These are phyloP conservation scores for Avena sativa DNA, from an alignment of 176 grass and related monocot species.

Conservation along the genomic window DNA sequence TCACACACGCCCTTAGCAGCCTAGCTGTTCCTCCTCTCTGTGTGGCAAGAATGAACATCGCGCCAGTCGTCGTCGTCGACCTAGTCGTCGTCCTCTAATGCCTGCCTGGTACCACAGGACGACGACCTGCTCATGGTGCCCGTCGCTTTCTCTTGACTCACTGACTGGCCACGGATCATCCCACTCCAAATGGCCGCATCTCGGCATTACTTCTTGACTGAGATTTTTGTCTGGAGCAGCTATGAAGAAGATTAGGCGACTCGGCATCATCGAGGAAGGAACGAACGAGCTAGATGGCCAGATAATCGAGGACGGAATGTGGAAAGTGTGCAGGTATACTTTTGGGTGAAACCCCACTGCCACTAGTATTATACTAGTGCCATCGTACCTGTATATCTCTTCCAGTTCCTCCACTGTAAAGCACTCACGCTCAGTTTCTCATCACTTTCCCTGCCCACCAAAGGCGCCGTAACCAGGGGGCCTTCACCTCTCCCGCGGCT, in stretches of 20 bases:
- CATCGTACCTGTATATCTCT: background rate
- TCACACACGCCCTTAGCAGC: background rate
- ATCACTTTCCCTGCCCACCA: conserved; percentile 25
- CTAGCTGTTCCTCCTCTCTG: background rate
- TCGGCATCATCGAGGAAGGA: background rate
- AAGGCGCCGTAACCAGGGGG: background rate
- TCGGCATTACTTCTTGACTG: background rate
- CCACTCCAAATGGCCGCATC: background rate
- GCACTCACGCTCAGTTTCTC: conserved; percentile 4
- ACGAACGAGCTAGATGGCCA: background rate
- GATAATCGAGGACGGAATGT: background rate
- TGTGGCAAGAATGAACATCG: background rate
- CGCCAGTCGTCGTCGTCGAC: background rate
- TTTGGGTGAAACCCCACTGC: background rate
- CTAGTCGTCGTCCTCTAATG: background rate
- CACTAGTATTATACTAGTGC: background rate
- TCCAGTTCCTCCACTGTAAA: background rate
- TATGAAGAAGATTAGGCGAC: background rate
- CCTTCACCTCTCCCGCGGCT: background rate
- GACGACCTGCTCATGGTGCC: background rate
- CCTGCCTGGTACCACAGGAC: background rate
- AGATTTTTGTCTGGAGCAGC: background rate
- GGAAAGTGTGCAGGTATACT: background rate
- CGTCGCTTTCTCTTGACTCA: background rate
- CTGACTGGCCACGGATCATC: background rate